phyloP scores from a whole-genome alignment of 2,329 filamentous ascomycete species.

The Scleromitrula shiraiana region DNA sequence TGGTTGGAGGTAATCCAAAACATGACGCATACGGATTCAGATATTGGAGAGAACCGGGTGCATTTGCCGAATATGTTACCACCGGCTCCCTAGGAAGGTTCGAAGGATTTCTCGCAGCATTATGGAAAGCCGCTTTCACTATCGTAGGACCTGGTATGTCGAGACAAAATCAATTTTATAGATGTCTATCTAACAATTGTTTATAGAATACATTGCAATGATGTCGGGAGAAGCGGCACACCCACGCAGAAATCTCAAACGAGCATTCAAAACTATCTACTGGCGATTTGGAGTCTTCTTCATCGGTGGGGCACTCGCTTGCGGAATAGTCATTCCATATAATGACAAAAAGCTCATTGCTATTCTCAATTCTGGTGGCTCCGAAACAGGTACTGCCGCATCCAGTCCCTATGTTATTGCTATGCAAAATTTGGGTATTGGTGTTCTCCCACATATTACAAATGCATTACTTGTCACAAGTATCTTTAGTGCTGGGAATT shows the following conservation, averaged over 20 bases:
- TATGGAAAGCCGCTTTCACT: slow-evolving; percentile 36
- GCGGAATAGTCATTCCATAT: slow-evolving; percentile 59
- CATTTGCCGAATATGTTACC: slow-evolving; percentile 53
- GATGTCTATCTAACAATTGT: background rate
- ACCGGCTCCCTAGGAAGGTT: slow-evolving; percentile 59
- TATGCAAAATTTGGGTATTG: slow-evolving; percentile 59
- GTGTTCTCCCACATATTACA: slow-evolving; percentile 57
- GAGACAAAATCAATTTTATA: slow-evolving; percentile 37
- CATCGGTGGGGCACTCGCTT: slow-evolving; percentile 56
- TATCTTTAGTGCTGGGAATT: slow-evolving; percentile 54
- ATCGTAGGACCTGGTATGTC: slow-evolving; percentile 32
- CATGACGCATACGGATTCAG: slow-evolving; percentile 63
- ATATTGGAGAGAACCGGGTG: slow-evolving; percentile 54
- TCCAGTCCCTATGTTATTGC: slow-evolving; percentile 44
- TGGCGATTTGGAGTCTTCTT: slow-evolving; percentile 66
- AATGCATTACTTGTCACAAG: slow-evolving; percentile 57
- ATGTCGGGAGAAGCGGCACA: slow-evolving; percentile 63
- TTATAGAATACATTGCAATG: slow-evolving; percentile 46
- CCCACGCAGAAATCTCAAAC: slow-evolving; percentile 55
- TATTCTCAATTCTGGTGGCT: slow-evolving; percentile 30
- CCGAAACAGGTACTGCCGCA: slow-evolving; percentile 36
- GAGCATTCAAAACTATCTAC: slow-evolving; percentile 66
- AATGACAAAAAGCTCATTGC: slow-evolving; percentile 49
- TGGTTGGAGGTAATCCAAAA: slow-evolving; percentile 63
- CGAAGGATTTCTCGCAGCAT: slow-evolving; percentile 56